Percentiles rank a stretch among this genome's conserved stretches.
Evolutionary conservation across 495 filamentous ascomycete genomes (phyloP).

Genomic region (Penicillium canescens): DNA sequence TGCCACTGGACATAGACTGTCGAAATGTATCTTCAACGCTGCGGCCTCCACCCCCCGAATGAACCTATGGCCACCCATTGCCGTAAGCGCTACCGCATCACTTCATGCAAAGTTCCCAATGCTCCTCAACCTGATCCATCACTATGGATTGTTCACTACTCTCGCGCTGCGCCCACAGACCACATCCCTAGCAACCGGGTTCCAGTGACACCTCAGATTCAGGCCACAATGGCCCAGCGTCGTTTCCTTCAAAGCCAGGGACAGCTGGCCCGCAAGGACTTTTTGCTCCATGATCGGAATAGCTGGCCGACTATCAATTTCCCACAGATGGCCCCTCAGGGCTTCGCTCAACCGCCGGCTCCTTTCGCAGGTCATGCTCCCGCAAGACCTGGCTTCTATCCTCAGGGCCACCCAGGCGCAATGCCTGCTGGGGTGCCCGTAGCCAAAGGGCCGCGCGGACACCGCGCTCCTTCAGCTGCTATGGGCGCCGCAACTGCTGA

Average conservation of each 20-base stretch:
- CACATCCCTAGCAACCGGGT: conserved; percentile 67
- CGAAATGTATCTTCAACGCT: conserved; percentile 81
- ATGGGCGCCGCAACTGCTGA: conserved; percentile 46
- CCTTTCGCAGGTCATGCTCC: conserved; percentile 32
- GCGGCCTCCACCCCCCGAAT: conserved; percentile 68
- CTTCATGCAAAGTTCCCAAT: conserved; percentile 59
- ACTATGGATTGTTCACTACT: conserved; percentile 95
- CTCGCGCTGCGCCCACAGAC: conserved; percentile 67
- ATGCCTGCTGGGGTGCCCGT: conserved; percentile 28
- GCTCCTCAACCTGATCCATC: conserved; percentile 71
- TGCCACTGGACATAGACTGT: conserved; percentile 47
- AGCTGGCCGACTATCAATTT: conserved; percentile 87
- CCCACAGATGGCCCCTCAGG: conserved; percentile 52
- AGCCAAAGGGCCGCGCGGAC: conserved; percentile 37
- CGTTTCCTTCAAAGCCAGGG: conserved; percentile 73
- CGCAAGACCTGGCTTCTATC: conserved; percentile 41
- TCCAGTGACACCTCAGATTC: conserved; percentile 56
- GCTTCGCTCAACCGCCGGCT: conserved; percentile 32
- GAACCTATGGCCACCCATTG: conserved; percentile 71
- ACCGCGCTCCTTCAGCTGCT: conserved; percentile 38
- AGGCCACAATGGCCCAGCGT: conserved; percentile 62
- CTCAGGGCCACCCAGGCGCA: conserved; percentile 32
- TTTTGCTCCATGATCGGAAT: conserved; percentile 83
- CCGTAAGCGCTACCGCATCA: conserved; percentile 81
- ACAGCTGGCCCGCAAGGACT: conserved; percentile 84